These are phyloP conservation scores for Verbascum thapsus DNA, from an alignment of 257 asterid genomes.

Conservation along the genomic window DNA sequence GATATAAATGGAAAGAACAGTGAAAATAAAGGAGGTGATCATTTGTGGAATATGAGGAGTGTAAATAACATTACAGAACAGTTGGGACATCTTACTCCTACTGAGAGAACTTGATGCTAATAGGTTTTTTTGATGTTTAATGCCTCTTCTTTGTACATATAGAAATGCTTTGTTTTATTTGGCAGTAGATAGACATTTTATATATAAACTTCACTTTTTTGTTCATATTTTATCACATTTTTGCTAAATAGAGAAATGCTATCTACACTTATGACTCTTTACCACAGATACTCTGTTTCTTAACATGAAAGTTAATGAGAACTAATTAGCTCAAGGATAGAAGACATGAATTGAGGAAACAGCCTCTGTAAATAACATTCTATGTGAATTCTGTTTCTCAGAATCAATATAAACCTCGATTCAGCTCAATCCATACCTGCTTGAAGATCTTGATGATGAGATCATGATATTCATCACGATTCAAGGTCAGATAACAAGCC, in stretches of 20 bases:
- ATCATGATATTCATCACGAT: conserved; percentile 64
- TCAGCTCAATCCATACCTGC: conserved; percentile 73
- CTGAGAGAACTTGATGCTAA: conserved; percentile 67
- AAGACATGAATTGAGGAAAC: neutral
- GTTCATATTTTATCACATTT: conserved; percentile 38
- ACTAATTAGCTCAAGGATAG: neutral
- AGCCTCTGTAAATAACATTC: neutral
- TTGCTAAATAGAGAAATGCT: conserved; percentile 40
- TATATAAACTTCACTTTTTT: conserved; percentile 28
- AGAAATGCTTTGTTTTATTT: conserved; percentile 35
- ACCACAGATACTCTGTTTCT: conserved; percentile 30
- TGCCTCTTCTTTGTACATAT: conserved; percentile 36
- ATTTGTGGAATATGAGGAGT: conserved; percentile 71
- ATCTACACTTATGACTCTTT: conserved; percentile 37
- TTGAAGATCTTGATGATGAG: conserved; percentile 71
- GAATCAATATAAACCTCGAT: conserved; percentile 23
- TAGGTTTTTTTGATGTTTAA: conserved; percentile 34
- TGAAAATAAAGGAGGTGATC: conserved; percentile 51
- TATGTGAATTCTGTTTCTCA: conserved; percentile 41
- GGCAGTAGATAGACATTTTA: conserved; percentile 32
- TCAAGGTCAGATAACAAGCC: conserved; percentile 77
- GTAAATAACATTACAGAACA: conserved; percentile 68
- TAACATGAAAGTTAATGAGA: neutral
- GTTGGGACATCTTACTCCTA: conserved; percentile 83
- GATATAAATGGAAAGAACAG: conserved; percentile 45